Evolutionary conservation across 2,329 filamentous ascomycete species (phyloP).

Genomic region (Calonectria fujianensis): DNA sequence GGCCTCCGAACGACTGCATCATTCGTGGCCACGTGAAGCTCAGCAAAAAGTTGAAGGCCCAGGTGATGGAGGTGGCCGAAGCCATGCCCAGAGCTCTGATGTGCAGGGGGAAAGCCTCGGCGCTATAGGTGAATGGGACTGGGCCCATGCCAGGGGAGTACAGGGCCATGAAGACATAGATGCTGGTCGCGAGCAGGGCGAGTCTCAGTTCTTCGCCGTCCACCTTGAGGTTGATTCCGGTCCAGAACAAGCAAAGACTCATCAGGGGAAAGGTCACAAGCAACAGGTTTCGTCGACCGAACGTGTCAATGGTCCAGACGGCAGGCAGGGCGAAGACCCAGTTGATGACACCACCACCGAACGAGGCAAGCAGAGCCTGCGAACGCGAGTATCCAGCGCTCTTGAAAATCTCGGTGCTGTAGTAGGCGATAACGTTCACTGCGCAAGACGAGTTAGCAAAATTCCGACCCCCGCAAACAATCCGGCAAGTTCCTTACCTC

Average conservation of each 20-base stretch:
- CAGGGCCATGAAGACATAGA: slow-evolving; percentile 61
- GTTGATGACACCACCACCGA: slow-evolving; percentile 67
- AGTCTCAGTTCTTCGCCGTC: slow-evolving; percentile 49
- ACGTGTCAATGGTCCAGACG: slow-evolving; percentile 67
- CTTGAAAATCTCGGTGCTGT: slow-evolving; percentile 56
- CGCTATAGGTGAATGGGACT: slow-evolving; percentile 62
- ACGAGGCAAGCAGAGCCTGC: slow-evolving; percentile 57
- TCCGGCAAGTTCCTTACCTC: slow-evolving; percentile 64
- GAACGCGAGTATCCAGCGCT: slow-evolving; percentile 54
- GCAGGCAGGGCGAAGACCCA: slow-evolving; percentile 66
- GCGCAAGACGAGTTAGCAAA: slow-evolving; percentile 64
- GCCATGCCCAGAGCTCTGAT: slow-evolving; percentile 62
- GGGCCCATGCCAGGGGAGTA: slow-evolving; percentile 62
- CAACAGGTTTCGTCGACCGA: slow-evolving; percentile 70
- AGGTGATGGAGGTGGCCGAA: slow-evolving; percentile 62
- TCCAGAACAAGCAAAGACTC: slow-evolving; percentile 56
- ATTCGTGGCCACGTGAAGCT: slow-evolving; percentile 59
- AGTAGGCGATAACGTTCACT: slow-evolving; percentile 58
- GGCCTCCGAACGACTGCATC: slow-evolving; percentile 52
- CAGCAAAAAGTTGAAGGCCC: slow-evolving; percentile 57
- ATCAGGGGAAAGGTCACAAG: slow-evolving; percentile 59
- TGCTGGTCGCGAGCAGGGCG: slow-evolving; percentile 56
- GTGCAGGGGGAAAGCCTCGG: slow-evolving; percentile 61
- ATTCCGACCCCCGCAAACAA: slow-evolving; percentile 50
- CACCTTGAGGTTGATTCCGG: slow-evolving; percentile 53